Base-by-base conservation (phyloP, 352 stramenopile species). In the Phytophthora crassamura region DNA sequence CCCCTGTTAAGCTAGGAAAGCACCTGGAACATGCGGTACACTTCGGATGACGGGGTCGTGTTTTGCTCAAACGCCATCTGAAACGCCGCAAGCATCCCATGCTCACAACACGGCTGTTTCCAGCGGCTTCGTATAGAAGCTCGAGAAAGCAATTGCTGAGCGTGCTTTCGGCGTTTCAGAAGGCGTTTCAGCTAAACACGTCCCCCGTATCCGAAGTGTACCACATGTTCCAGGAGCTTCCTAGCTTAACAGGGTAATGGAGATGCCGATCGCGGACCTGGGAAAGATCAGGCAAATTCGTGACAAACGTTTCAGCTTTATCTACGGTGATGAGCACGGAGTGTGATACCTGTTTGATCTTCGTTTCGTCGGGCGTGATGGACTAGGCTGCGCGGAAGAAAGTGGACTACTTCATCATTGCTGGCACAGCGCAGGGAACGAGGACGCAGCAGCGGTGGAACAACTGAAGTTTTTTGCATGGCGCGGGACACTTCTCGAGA, bases 51-150 rank as follows among this genome's bases (percentile, higher is more conserved):
- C 2, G 58, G 58, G 1, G 16, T 51, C 0, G 15, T 30, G 28
- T 59, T 59, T 5, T n/a, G 6, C 34, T 66, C 39, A 33, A 59
- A 66, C 30, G 32, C 25, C 22, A 50, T 66, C 48, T 59, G 39
- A n/a, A 54, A 55, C 0, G 11, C 15, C 0, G 46, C 43, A 6
- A 55, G 18, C 4, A 55, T n/a, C 34, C 3, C 9, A 6, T 4
- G 46, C 7, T 5, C 45, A 7, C 7, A 4, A 18, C 5, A 46
- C 15, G 3, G 18, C 48, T 1, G 35, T 36, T 41, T 46, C 18
- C 20, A 46, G 20, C 20, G 22, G 35, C 20, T 18, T 18, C n/a
- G 52, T 38, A 9, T 52, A 64, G 18, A 58, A 16, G 1, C 18
- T 43, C 1, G 11, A 25, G 0, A 7, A 1, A 3, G 59, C 28